Conservation (phyloP, 495 filamentous ascomycete species). For the Xylaria nigripes region DNA sequence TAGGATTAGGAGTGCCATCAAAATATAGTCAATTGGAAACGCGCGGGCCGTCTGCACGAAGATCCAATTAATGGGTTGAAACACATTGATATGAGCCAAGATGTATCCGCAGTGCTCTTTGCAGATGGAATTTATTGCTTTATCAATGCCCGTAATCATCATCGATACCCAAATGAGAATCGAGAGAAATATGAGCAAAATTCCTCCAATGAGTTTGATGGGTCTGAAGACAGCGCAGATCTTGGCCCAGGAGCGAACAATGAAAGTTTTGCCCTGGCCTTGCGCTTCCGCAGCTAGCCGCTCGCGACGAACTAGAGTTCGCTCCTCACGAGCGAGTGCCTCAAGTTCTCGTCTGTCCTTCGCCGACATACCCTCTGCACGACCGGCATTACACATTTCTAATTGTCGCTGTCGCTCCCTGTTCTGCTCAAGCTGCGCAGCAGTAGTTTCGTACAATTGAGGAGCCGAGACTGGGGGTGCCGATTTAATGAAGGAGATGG, state of each 20-base stretch:
- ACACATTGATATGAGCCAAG: slow-evolving; percentile 81
- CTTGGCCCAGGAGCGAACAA: slow-evolving; percentile 68
- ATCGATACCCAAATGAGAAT: slow-evolving; percentile 79
- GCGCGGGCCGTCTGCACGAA: slow-evolving; percentile 72
- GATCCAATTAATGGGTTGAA: slow-evolving; percentile 90
- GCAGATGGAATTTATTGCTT: slow-evolving; percentile 89
- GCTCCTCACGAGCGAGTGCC: slow-evolving; percentile 75
- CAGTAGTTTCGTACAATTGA: slow-evolving; percentile 62
- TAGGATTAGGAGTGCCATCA: slow-evolving; percentile 74
- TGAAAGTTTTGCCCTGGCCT: slow-evolving; percentile 60
- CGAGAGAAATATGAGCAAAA: slow-evolving; percentile 62
- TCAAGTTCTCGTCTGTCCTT: slow-evolving; percentile 89
- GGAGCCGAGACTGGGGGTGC: slow-evolving; percentile 74
- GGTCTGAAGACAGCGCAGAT: slow-evolving; percentile 69
- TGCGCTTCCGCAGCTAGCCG: slow-evolving; percentile 73
- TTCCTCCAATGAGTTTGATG: slow-evolving; percentile 76
- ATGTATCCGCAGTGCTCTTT: slow-evolving; percentile 88
- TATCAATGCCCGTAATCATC: slow-evolving; percentile 93
- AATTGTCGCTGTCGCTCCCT: slow-evolving; percentile 85
- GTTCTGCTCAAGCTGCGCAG: slow-evolving; percentile 72
- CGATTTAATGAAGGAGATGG: slow-evolving; percentile 82
- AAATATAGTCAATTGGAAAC: slow-evolving; percentile 86
- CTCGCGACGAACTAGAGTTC: slow-evolving; percentile 83
- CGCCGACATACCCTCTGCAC: slow-evolving; percentile 60
- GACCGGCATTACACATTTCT: slow-evolving; percentile 75